Conservation (phyloP, 768 basidiomycete genomes). For the Pulveroboletus frians region DNA sequence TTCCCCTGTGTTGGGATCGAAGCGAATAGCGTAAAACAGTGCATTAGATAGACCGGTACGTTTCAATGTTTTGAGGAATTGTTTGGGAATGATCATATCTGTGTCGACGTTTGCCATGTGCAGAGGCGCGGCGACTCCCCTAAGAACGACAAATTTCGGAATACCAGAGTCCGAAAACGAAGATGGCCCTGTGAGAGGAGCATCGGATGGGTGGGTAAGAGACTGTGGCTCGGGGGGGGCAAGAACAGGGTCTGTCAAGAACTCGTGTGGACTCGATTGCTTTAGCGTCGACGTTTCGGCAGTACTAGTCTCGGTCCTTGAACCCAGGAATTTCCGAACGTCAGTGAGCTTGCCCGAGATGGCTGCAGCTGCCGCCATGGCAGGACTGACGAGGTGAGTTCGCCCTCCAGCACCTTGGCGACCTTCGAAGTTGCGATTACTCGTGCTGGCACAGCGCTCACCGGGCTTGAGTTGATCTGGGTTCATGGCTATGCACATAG, state of each 20-base stretch:
- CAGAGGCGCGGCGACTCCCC: constrained; percentile 75
- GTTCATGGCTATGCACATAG: constrained; percentile 97
- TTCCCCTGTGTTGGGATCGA: constrained; percentile 70
- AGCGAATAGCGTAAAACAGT: constrained; percentile 77
- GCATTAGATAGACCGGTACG: constrained; percentile 82
- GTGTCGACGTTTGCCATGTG: constrained; percentile 86
- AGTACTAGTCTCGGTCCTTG: constrained; percentile 35
- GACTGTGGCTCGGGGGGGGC: constrained; percentile 48
- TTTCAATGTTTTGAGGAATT: constrained; percentile 89
- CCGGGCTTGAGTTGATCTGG: constrained; percentile 83
- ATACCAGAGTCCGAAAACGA: constrained; percentile 44
- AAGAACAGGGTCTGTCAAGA: constrained; percentile 65
- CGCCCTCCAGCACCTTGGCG: constrained; percentile 86
- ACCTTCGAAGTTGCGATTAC: constrained; percentile 92
- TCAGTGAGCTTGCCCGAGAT: constrained; percentile 82
- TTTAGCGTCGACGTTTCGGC: constrained; percentile 57
- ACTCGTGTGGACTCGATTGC: constrained; percentile 64
- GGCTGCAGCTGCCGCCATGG: constrained; percentile 91
- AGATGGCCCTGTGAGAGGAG: constrained; percentile 32
- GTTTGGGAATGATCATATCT: constrained; percentile 92
- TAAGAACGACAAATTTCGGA: constrained; percentile 62
- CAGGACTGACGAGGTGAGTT: constrained; percentile 84
- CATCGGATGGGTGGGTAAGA: constrained; percentile 30
- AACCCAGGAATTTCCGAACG: constrained; percentile 68
- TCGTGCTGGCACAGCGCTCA: constrained; percentile 85